phyloP scores from a whole-genome alignment of 805 yeast species.

The Wickerhamomyces silvicola region DNA sequence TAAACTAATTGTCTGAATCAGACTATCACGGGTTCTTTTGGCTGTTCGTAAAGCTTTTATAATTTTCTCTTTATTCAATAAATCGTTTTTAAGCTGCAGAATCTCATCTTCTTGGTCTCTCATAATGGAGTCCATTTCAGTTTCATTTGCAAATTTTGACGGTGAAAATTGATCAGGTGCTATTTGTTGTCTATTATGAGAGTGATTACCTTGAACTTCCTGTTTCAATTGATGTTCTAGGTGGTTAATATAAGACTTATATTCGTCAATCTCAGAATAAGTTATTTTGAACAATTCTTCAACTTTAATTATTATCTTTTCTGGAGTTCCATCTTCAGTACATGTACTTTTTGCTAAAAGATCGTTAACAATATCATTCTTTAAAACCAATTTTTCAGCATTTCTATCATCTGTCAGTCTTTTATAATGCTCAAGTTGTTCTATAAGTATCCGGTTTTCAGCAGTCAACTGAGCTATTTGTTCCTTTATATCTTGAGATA shows the following conservation, averaged over 20 bases:
- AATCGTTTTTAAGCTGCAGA: conserved; percentile 49
- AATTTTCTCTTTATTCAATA: conserved; percentile 72
- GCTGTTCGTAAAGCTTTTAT: conserved; percentile 68
- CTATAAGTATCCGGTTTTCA: conserved; percentile 59
- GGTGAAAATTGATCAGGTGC: conserved; percentile 7
- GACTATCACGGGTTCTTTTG: conserved; percentile 45
- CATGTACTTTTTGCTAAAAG: conserved; percentile 38
- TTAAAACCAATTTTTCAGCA: conserved; percentile 46
- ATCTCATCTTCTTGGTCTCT: conserved; percentile 67
- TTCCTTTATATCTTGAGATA: conserved; percentile 19
- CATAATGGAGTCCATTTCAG: conserved; percentile 27
- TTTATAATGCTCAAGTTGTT: conserved; percentile 62
- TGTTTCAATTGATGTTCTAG: conserved; percentile 46
- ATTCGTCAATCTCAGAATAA: conserved; percentile 49
- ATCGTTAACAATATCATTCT: conserved; percentile 55
- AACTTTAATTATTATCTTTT: conserved; percentile 35
- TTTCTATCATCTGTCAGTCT: conserved; percentile 56
- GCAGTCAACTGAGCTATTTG: conserved; percentile 42
- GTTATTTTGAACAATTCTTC: conserved; percentile 43
- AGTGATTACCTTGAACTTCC: conserved; percentile 9
- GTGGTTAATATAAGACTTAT: conserved; percentile 51
- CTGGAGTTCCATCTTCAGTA: conserved; percentile 25
- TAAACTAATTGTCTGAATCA: conserved; percentile 14
- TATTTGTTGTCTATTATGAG: background rate
- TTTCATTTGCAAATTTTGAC: conserved; percentile 9